Evolutionary conservation across 176 grass and related monocot genomes (phyloP).

Genomic region (Phyllostachys edulis): DNA sequence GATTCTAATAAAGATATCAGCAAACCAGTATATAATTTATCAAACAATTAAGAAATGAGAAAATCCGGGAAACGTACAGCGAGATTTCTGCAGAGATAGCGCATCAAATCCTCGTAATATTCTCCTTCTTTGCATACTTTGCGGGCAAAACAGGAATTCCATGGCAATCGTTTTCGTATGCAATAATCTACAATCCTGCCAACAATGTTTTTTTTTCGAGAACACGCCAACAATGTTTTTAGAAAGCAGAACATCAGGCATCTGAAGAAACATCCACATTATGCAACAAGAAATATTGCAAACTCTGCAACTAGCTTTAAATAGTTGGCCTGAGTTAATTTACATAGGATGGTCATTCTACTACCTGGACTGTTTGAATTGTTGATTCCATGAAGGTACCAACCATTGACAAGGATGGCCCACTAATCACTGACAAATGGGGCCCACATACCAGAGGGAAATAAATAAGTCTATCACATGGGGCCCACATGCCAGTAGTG

Average conservation of each 20-base stretch:
- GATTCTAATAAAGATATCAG: neutral
- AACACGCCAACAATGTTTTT: neutral
- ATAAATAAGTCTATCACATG: no score
- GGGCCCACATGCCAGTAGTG: neutral
- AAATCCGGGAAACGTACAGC: constrained; percentile 47
- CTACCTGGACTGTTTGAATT: neutral
- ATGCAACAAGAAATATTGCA: neutral
- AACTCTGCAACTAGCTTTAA: neutral
- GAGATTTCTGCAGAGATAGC: constrained; percentile 78
- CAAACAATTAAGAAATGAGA: neutral
- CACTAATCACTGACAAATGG: neutral
- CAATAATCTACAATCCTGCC: constrained; percentile 70
- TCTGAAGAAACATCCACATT: neutral
- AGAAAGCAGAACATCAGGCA: neutral
- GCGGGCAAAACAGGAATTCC: constrained; percentile 64
- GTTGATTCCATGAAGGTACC: neutral
- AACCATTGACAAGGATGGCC: neutral
- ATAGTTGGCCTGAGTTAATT: neutral
- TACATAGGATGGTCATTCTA: neutral
- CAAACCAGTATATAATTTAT: neutral
- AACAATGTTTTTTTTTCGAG: no score
- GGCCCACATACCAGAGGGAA: neutral
- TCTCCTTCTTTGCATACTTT: constrained; percentile 84
- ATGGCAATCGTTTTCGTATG: constrained; percentile 70
- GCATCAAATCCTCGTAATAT: constrained; percentile 93